Evolutionary conservation across 2,329 filamentous ascomycete genomes (phyloP).

Genomic region (Apiospora sp.): DNA sequence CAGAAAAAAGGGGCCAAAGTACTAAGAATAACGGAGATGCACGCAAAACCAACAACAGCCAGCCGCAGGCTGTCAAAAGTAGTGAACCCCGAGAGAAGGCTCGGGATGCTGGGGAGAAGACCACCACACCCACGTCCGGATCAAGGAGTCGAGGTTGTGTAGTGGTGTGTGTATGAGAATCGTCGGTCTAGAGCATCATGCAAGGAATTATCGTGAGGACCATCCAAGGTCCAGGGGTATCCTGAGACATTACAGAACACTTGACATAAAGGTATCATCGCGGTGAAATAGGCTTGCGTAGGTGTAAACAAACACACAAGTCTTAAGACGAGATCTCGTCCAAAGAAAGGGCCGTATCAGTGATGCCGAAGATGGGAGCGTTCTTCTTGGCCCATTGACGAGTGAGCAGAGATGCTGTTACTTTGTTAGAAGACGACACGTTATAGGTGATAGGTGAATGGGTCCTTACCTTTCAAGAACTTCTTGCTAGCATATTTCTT

Average conservation of each 20-base stretch:
- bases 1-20: constrained; percentile 29
- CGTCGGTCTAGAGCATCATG: constrained; percentile 37
- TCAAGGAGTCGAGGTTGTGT: constrained; percentile 27
- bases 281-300: constrained; percentile 25
- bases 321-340: constrained; percentile 52
- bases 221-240: constrained; percentile 42
- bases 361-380: constrained; percentile 62
- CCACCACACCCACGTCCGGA: constrained; percentile 27
- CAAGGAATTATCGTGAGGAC: constrained; percentile 37
- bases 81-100: constrained; percentile 24
- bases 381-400: constrained; percentile 94
- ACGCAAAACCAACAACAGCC: constrained; percentile 33
- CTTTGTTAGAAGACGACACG: not conserved
- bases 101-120: constrained; percentile 26
- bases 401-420: constrained; percentile 84
- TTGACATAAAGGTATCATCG: constrained; percentile 35
- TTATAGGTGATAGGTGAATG: not conserved
- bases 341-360: constrained; percentile 56
- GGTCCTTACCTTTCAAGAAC: constrained; percentile 88
- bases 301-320: constrained; percentile 24
- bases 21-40: constrained; percentile 33
- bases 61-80: constrained; percentile 29
- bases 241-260: constrained; percentile 36
- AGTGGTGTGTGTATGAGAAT: constrained; percentile 33
- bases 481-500: constrained; percentile 99